Evolutionary conservation across 1,284 basidiomycete genomes (phyloP).

Genomic region (Coniferiporia sulphurascens): DNA sequence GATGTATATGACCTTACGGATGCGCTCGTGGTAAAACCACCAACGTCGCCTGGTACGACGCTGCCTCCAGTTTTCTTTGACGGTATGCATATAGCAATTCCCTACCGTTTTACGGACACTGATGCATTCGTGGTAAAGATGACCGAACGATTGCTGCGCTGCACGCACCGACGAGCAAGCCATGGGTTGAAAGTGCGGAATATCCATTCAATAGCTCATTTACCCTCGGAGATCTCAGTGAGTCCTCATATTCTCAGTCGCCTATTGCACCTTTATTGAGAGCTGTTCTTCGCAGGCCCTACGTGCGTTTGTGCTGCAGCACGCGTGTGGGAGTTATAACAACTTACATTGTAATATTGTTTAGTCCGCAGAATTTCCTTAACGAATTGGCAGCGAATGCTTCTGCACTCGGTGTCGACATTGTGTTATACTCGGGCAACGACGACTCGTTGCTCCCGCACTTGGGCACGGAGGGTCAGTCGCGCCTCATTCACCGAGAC

Average conservation of each 20-base stretch:
- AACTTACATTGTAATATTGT: neutral
- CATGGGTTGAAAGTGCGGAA: constrained; percentile 8
- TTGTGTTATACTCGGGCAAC: constrained; percentile 31
- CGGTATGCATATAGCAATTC: constrained; percentile 5
- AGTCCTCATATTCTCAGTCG: neutral
- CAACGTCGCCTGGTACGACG: constrained; percentile 4
- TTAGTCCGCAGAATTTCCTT: constrained; percentile 30
- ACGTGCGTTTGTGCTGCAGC: neutral
- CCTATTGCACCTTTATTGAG: neutral
- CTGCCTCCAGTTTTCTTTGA: constrained; percentile 14
- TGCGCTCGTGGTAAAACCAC: constrained; percentile 13
- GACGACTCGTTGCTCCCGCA: constrained; percentile 27
- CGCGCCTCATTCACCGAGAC: neutral
- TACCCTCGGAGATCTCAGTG: neutral
- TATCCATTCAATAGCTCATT: constrained; percentile 14
- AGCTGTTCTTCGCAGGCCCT: neutral
- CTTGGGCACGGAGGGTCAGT: constrained; percentile 25
- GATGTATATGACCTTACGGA: constrained; percentile 13
- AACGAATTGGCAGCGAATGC: constrained; percentile 28
- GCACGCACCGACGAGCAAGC: constrained; percentile 17
- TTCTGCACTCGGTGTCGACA: constrained; percentile 24
- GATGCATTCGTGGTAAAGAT: constrained; percentile 6
- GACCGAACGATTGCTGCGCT: constrained; percentile 13
- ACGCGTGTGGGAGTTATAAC: neutral
- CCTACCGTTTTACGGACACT: no score